Conservation (phyloP, 192 early-diverging fungal genomes). For the Coemansia sp. region DNA sequence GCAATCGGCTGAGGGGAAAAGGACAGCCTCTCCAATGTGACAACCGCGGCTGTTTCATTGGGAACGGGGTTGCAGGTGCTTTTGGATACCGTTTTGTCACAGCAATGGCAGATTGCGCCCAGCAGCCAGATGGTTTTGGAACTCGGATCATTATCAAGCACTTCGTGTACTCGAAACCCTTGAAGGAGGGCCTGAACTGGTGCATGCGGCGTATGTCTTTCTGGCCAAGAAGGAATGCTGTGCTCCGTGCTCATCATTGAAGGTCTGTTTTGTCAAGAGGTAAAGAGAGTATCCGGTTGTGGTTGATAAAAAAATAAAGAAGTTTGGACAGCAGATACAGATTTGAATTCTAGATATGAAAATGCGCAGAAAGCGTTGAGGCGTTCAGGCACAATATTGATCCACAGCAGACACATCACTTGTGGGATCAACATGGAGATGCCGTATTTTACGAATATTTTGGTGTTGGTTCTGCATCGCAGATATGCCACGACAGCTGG, state of each 20-base stretch:
- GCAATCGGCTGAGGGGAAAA: constrained; percentile 16
- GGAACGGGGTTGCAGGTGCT: constrained; percentile 2
- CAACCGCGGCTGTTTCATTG: constrained; percentile 30
- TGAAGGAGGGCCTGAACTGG: constrained; percentile 3
- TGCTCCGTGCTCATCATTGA: background rate
- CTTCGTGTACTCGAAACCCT: constrained; percentile 31
- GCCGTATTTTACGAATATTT: too few species aligned
- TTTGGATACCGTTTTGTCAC: background rate
- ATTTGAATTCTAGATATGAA: too few species aligned
- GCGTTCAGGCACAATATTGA: too few species aligned
- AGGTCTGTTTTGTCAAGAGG: background rate
- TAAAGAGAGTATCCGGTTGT: too few species aligned
- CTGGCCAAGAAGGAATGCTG: background rate
- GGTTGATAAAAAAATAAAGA: too few species aligned
- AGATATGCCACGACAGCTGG: too few species aligned
- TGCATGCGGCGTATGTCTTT: background rate
- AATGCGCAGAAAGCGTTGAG: too few species aligned
- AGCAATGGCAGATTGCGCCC: constrained; percentile 17
- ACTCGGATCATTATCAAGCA: constrained; percentile 40
- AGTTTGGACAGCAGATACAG: too few species aligned
- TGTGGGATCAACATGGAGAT: too few species aligned
- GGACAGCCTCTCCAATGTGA: constrained; percentile 39
- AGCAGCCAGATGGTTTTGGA: constrained; percentile 47
- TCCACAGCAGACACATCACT: too few species aligned
- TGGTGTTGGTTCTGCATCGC: too few species aligned